Base-by-base conservation (phyloP, 139 green algal genomes). In the Nannochloris sp. region DNA sequence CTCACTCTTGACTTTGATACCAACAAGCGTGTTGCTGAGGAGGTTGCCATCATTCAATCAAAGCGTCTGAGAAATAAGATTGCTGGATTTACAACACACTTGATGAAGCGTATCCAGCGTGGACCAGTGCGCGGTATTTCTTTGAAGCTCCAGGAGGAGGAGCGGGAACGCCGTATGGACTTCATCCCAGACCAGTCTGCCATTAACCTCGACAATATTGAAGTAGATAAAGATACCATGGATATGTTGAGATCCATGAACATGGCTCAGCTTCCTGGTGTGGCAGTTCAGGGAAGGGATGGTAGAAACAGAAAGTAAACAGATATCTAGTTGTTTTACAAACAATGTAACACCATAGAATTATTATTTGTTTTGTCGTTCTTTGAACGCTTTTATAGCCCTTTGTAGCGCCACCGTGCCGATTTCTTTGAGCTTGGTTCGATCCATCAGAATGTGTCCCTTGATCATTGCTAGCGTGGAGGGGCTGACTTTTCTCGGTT, bases 91-190 rank as follows among this genome's bases (percentile, higher is more conserved):
- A 96, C 94, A 71, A 99, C 94, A 23, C 94, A 99, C 78, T 71
- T 99, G 78, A 99, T 99, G 94, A 98, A 99, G 90, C 88, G 94
- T 72, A 99, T 99, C 72, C 90, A 98, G 83, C 83, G 91, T 37
- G 94, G 94, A 9, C 94, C 94, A 15, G 94, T 99, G 55, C 85
- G 94, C 60, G 94, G 94, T 71, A 99, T 99, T 78, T 98, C 93
- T n/a, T 84, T 99, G 48, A 99, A 99, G 85, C 89, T 99, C 69
- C 79, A 96, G 88, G 94, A 99, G 84, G 94, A 99, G 82, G 94
- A 99, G 87, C 84, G 94, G 57, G 94, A 99, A 86, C 72, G 94
- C 15, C 87, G 94, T 71, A 94, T 99, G 90, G 94, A 99, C 85
- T 99, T 94, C 74, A 88, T 99, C 70, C 94, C 94, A 37, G 94